Evolutionary conservation across 176 grass and related monocot species (phyloP).

Genomic region (Oropetium thomaeum): DNA sequence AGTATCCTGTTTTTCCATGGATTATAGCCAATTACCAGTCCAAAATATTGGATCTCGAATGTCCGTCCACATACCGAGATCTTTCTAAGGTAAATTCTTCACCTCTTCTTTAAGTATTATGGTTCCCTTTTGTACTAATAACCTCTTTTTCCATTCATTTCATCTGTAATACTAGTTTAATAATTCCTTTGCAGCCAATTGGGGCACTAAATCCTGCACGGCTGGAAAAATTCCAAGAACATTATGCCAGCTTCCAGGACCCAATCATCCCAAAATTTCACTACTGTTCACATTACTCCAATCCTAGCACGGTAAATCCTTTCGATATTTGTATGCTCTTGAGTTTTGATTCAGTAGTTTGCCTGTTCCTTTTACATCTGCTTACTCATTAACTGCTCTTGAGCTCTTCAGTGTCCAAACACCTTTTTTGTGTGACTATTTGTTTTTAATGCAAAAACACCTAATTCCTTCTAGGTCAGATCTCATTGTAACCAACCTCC

Average conservation of each 20-base stretch:
- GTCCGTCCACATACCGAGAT: constrained; percentile 75
- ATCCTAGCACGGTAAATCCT: constrained; percentile 48
- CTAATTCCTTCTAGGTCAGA: not conserved
- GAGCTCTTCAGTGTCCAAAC: not conserved
- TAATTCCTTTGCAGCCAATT: constrained; percentile 74
- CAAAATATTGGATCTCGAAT: constrained; percentile 68
- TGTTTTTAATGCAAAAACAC: not conserved
- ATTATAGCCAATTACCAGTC: constrained; percentile 84
- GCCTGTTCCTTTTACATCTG: constrained; percentile 25
- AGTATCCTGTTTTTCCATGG: constrained; percentile 99
- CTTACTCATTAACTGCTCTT: constrained; percentile 12
- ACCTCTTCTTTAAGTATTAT: not conserved
- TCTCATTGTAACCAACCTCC: not conserved
- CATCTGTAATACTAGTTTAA: constrained; percentile 17
- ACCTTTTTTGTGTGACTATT: not conserved
- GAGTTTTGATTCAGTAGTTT: constrained; percentile 29
- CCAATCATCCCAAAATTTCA: constrained; percentile 92
- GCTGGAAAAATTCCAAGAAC: constrained; percentile 87
- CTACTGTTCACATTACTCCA: constrained; percentile 92
- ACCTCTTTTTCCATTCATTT: constrained; percentile 26
- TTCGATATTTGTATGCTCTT: constrained; percentile 16
- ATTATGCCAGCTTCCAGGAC: constrained; percentile 75
- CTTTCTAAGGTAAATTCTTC: constrained; percentile 65
- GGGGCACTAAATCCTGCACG: constrained; percentile 89
- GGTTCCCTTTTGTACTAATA: constrained; percentile 22